A percentile compares a stretch with the other conserved stretches of the same genome.
Conservation (phyloP, 2,329 filamentous ascomycete genomes). For the Acephala macrosclerotiorum region DNA sequence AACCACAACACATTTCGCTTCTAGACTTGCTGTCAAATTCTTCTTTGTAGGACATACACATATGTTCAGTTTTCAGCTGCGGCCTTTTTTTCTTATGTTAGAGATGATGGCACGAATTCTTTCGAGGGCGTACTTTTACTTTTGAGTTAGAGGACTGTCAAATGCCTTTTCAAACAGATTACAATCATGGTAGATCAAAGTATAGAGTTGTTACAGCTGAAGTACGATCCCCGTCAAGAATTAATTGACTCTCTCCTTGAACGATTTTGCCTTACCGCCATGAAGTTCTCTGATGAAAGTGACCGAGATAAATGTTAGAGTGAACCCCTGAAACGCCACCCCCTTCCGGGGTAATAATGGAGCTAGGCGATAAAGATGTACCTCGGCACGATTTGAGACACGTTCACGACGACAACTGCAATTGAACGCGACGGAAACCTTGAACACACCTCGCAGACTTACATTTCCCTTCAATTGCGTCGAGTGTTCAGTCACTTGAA, state of each 20-base stretch:
- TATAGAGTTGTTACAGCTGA: slow-evolving; percentile 3
- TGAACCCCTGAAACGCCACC: slow-evolving; percentile 5
- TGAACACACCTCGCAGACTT: neutral
- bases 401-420: neutral
- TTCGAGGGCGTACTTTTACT: slow-evolving; percentile 3
- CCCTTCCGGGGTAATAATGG: neutral
- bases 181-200: neutral
- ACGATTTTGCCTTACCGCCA: neutral
- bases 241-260: neutral
- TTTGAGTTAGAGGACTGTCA: neutral
- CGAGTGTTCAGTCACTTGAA: slow-evolving; percentile 6
- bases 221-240: neutral
- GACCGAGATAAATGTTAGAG: too few relatives aligned
- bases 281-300: too few relatives aligned
- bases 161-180: neutral
- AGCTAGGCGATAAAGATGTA: neutral
- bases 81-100: slow-evolving; percentile 22
- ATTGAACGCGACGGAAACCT: neutral
- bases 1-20: slow-evolving; percentile 30
- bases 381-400: neutral
- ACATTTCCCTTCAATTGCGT: neutral
- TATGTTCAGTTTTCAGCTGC: slow-evolving; percentile 17
- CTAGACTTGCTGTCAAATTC: slow-evolving; percentile 33
- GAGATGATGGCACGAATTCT: slow-evolving; percentile 15
- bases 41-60: slow-evolving; percentile 3